phyloP scores from a whole-genome alignment of 768 basidiomycete species.

The Candolleomyces eurysporus region DNA sequence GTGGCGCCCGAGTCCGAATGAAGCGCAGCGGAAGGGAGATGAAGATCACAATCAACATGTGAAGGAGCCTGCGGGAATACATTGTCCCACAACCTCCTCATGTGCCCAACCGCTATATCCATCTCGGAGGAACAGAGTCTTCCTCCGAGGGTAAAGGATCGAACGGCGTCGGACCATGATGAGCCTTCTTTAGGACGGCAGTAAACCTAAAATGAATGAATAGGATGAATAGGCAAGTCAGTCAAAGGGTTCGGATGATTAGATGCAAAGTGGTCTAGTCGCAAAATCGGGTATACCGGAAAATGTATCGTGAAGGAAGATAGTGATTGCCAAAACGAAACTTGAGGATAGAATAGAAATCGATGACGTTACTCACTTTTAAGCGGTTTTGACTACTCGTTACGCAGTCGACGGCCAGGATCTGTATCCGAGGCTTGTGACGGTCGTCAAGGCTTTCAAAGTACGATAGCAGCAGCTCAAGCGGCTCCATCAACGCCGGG shows the following conservation, averaged over 20 bases:
- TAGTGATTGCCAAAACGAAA: no score
- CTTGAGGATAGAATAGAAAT: background rate
- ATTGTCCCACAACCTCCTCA: slow-evolving; percentile 28
- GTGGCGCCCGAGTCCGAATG: background rate
- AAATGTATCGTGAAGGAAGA: no score
- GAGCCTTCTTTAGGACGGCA: slow-evolving; percentile 24
- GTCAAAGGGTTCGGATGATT: no score
- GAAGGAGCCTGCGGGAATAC: slow-evolving; percentile 28
- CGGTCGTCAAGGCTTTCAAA: slow-evolving; percentile 18
- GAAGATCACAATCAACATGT: slow-evolving; percentile 18
- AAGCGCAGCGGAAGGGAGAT: slow-evolving; percentile 6
- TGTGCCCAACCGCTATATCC: slow-evolving; percentile 15
- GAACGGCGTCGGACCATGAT: slow-evolving; percentile 25
- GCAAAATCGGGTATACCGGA: no score
- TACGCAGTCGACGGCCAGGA: slow-evolving; percentile 29
- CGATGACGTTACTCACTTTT: slow-evolving; percentile 18
- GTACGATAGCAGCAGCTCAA: slow-evolving; percentile 26
- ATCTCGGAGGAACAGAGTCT: slow-evolving; percentile 22
- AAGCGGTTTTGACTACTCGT: slow-evolving; percentile 23
- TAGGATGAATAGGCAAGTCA: background rate
- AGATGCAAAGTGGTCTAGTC: no score
- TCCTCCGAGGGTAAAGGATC: slow-evolving; percentile 27
- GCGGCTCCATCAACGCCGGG: slow-evolving; percentile 21
- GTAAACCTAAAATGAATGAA: slow-evolving; percentile 20
- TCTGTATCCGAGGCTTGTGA: slow-evolving; percentile 24